Percentiles rank a stretch among this genome's conserved stretches.
Evolutionary conservation across 495 filamentous ascomycete species (phyloP).

Genomic region (Podospora pseudoanserina): DNA sequence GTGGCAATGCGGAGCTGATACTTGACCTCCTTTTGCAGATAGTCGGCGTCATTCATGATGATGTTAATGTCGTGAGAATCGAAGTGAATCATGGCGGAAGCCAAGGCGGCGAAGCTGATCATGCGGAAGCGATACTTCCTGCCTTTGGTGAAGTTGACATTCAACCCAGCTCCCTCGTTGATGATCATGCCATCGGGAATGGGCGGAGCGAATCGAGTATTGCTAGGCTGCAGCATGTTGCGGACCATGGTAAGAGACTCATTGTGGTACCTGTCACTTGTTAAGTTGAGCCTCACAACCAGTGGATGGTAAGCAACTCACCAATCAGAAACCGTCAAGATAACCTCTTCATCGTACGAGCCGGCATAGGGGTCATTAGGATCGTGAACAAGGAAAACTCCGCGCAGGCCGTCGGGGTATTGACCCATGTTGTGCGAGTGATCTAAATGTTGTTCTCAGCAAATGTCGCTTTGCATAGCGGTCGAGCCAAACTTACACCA

Average conservation of each 20-base stretch:
- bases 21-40: constrained; percentile 33
- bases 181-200: constrained; percentile 60
- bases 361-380: constrained; percentile 57
- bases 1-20: constrained; percentile 47
- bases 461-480: constrained; percentile 25
- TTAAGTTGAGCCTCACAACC: background rate
- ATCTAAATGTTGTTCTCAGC: constrained; percentile 31
- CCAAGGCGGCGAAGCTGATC: constrained; percentile 67
- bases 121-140: constrained; percentile 77
- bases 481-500: constrained; percentile 60
- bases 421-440: constrained; percentile 71
- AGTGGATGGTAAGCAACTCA: background rate
- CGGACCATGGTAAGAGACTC: constrained; percentile 53
- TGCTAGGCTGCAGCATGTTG: constrained; percentile 49
- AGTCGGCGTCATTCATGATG: constrained; percentile 49
- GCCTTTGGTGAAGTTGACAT: constrained; percentile 58
- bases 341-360: constrained; percentile 64
- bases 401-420: constrained; percentile 75
- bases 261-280: constrained; percentile 38
- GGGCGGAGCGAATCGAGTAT: constrained; percentile 55
- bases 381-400: constrained; percentile 69
- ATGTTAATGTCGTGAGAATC: constrained; percentile 59
- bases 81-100: constrained; percentile 60
- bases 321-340: constrained; percentile 59
- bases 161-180: constrained; percentile 59